Evolutionary conservation across 805 yeast genomes (phyloP).

Genomic region (Spathaspora gorwiae): DNA sequence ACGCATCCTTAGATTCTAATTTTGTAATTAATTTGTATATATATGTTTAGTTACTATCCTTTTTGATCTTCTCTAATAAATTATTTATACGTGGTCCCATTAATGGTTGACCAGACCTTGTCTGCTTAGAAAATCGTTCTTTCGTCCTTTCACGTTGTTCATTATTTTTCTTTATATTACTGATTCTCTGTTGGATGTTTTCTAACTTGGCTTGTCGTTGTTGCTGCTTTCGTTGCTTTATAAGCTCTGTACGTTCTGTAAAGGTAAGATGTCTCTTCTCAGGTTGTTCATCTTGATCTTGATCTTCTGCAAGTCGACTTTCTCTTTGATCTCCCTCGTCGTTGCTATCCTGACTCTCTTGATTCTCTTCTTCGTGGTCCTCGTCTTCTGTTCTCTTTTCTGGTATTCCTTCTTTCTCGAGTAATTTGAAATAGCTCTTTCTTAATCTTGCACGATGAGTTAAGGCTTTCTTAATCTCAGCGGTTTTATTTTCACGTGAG

Average conservation of each 20-base stretch:
- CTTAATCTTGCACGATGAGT: conserved; percentile 77
- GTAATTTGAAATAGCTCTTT: conserved; percentile 73
- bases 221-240: conserved; percentile 44
- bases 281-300: conserved; percentile 12
- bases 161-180: conserved; percentile 31
- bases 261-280: conserved; percentile 30
- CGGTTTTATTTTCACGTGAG: conserved; percentile 35
- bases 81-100: conserved; percentile 87
- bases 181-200: conserved; percentile 33
- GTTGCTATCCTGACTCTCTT: conserved; percentile 1
- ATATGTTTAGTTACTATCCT: conserved; percentile 23
- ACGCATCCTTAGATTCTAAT: not conserved
- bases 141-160: conserved; percentile 41
- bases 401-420: conserved; percentile 60
- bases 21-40: not conserved
- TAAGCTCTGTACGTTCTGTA: conserved; percentile 43
- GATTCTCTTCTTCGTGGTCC: conserved; percentile 8
- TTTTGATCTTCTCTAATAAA: conserved; percentile 70
- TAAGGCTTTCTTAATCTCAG: conserved; percentile 74
- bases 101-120: conserved; percentile 74
- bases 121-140: conserved; percentile 42
- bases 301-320: conserved; percentile 12
- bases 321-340: conserved; percentile 10
- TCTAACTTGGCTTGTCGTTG: conserved; percentile 36
- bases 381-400: conserved; percentile 10